phyloP scores from a whole-genome alignment of 1,139 yeast species.

The Kodamaea arcana region DNA sequence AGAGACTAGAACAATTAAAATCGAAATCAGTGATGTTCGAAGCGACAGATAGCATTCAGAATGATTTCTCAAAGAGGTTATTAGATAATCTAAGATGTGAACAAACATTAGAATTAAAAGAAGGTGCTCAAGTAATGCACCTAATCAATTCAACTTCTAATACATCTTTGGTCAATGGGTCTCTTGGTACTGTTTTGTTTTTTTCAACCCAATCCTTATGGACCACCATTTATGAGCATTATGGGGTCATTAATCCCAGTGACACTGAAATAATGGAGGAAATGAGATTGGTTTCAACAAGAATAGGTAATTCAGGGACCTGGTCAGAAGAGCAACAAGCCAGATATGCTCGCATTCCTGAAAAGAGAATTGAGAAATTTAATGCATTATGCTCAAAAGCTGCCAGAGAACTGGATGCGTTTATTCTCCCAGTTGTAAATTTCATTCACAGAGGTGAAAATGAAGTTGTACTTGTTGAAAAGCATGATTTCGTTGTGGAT shows the following conservation, averaged over 20 bases:
- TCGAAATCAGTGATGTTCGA: slow-evolving; percentile 36
- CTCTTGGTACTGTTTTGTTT: slow-evolving; percentile 56
- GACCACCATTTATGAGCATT: slow-evolving; percentile 24
- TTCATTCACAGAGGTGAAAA: slow-evolving; percentile 42
- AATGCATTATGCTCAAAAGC: slow-evolving; percentile 32
- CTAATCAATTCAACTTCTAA: slow-evolving; percentile 40
- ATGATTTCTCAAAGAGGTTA: slow-evolving; percentile 16
- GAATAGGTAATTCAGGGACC: slow-evolving; percentile 21
- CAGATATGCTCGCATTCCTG: slow-evolving; percentile 24
- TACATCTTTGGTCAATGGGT: slow-evolving; percentile 48
- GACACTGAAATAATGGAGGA: slow-evolving; percentile 25
- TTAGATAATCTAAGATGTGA: slow-evolving; percentile 49
- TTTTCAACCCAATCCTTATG: slow-evolving; percentile 46
- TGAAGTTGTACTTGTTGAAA: slow-evolving; percentile 45
- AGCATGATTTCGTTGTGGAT: slow-evolving; percentile 67
- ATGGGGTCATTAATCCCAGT: slow-evolving; percentile 17
- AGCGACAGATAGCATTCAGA: slow-evolving; percentile 46
- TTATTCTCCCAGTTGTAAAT: slow-evolving; percentile 52
- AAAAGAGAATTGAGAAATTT: slow-evolving; percentile 23
- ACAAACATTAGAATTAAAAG: slow-evolving; percentile 40
- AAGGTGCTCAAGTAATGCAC: slow-evolving; percentile 62
- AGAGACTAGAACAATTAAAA: slow-evolving; percentile 38
- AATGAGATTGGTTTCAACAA: slow-evolving; percentile 22
- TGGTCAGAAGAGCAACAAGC: slow-evolving; percentile 45
- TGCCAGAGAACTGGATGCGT: slow-evolving; percentile 19